Percentiles rank a stretch among this genome's conserved stretches.
phyloP scores from a whole-genome alignment of 208 protist genomes.

The Leishmania gerbilli region DNA sequence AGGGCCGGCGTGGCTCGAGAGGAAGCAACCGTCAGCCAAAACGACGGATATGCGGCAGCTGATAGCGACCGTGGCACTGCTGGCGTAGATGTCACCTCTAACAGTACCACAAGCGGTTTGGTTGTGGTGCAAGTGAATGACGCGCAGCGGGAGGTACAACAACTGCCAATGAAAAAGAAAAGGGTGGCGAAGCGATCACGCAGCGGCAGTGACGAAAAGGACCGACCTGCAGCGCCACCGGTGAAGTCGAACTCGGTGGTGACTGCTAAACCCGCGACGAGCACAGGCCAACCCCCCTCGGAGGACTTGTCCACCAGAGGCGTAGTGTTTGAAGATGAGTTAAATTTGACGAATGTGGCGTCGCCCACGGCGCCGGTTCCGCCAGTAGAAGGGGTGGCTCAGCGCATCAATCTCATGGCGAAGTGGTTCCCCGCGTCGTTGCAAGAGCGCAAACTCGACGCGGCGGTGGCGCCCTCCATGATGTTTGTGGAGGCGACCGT shows the following conservation, averaged over 20 bases:
- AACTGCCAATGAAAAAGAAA: slow-evolving; percentile 34
- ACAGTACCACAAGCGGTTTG: background rate
- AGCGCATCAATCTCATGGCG: slow-evolving; percentile 51
- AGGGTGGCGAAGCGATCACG: slow-evolving; percentile 12
- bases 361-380: slow-evolving; percentile 21
- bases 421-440: slow-evolving; percentile 79
- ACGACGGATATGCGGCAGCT: background rate
- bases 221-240: background rate
- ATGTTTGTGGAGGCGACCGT: slow-evolving; percentile 51
- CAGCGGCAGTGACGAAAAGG: slow-evolving; percentile 17
- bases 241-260: background rate
- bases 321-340: background rate
- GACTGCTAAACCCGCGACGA: background rate
- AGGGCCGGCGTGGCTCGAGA: slow-evolving; percentile 20
- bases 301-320: background rate
- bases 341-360: slow-evolving; percentile 19
- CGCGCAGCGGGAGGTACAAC: slow-evolving; percentile 8
- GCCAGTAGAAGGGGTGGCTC: slow-evolving; percentile 19
- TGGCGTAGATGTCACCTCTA: background rate
- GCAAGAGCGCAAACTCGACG: slow-evolving; percentile 62
- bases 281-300: background rate
- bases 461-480: slow-evolving; percentile 42
- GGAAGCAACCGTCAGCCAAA: background rate
- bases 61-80: background rate
- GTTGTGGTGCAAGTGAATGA: slow-evolving; percentile 19